These are phyloP conservation scores for Candida ficus DNA, from an alignment of 805 yeast species.

Conservation along the genomic window DNA sequence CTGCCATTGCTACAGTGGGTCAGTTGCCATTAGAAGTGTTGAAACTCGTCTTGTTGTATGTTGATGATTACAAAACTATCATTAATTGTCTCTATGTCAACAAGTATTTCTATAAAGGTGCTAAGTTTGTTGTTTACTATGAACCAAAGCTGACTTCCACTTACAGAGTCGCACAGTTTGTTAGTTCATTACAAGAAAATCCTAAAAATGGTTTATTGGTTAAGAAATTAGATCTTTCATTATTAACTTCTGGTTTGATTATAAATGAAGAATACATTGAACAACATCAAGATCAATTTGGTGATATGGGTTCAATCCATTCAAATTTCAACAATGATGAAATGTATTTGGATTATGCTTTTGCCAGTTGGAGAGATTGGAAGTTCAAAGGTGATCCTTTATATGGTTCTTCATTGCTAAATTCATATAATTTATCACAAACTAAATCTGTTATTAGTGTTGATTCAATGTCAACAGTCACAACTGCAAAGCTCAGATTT, in stretches of 20 bases:
- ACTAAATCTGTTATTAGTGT: conserved; percentile 22
- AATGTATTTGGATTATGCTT: conserved; percentile 28
- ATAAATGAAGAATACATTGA: conserved; percentile 15
- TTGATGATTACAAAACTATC: conserved; percentile 35
- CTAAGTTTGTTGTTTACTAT: conserved; percentile 51
- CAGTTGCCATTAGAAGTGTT: conserved; percentile 31
- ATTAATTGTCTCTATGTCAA: conserved; percentile 46
- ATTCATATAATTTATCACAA: conserved; percentile 25
- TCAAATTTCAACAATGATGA: conserved; percentile 12
- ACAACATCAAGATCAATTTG: conserved; percentile 5
- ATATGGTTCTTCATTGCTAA: conserved; percentile 38
- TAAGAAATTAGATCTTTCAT: conserved; percentile 53
- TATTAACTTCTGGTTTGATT: conserved; percentile 34
- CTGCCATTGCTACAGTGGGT: conserved; percentile 18
- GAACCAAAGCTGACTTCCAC: conserved; percentile 58
- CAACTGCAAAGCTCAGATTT: conserved; percentile 11
- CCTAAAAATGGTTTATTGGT: conserved; percentile 54
- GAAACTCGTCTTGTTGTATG: conserved; percentile 22
- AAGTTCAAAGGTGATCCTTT: conserved; percentile 69
- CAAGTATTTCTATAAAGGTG: conserved; percentile 43
- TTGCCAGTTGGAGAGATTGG: conserved; percentile 94
- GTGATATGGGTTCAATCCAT: conserved; percentile 10
- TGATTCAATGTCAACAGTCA: conserved; percentile 15
- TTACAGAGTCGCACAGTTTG: conserved; percentile 76
- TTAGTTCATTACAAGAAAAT: conserved; percentile 56